Percentiles rank a stretch among this genome's conserved stretches.
phyloP scores from a whole-genome alignment of 352 stramenopile genomes.

The Phytopythium chamaehyphon region DNA sequence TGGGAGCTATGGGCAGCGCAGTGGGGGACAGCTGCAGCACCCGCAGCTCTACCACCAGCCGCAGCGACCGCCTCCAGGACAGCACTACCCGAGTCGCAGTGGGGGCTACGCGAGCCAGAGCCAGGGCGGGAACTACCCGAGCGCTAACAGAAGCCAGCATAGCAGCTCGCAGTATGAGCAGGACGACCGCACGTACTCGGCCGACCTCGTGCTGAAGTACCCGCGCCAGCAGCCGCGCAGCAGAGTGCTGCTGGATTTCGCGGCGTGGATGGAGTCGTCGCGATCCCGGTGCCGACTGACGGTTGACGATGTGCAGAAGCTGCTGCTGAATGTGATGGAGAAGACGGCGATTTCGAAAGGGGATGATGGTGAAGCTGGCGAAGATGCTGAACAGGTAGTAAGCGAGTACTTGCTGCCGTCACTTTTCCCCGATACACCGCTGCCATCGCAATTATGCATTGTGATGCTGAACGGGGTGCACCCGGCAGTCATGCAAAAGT shows the following conservation, averaged over 20 bases:
- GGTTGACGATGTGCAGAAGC: conserved; percentile 55
- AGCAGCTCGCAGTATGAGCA: conserved; percentile 10
- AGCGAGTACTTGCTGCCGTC: conserved; percentile 59
- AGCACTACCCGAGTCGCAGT: background rate
- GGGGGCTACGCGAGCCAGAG: no score
- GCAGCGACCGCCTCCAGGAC: conserved; percentile 2
- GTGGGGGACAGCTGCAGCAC: conserved; percentile 8
- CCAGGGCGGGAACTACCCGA: conserved; percentile 7
- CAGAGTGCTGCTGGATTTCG: conserved; percentile 71
- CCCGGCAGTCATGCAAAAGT: conserved; percentile 65
- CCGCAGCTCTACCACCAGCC: conserved; percentile 13
- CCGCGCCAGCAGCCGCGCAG: conserved; percentile 56
- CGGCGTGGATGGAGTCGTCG: conserved; percentile 55
- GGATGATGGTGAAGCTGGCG: no score
- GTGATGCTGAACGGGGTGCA: conserved; percentile 68
- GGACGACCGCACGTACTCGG: conserved; percentile 44
- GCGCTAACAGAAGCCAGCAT: conserved; percentile 8
- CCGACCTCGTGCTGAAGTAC: conserved; percentile 64
- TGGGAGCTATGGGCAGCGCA: background rate
- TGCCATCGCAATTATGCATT: conserved; percentile 68
- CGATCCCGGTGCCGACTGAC: conserved; percentile 40
- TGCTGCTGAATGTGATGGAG: conserved; percentile 50
- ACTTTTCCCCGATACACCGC: conserved; percentile 30
- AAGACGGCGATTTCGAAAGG: conserved; percentile 1
- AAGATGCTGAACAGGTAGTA: conserved; percentile 3